Percentiles rank a stretch among this genome's conserved stretches.
phyloP scores from a whole-genome alignment of 2,329 filamentous ascomycete species.

The Colletotrichum eremochloae region DNA sequence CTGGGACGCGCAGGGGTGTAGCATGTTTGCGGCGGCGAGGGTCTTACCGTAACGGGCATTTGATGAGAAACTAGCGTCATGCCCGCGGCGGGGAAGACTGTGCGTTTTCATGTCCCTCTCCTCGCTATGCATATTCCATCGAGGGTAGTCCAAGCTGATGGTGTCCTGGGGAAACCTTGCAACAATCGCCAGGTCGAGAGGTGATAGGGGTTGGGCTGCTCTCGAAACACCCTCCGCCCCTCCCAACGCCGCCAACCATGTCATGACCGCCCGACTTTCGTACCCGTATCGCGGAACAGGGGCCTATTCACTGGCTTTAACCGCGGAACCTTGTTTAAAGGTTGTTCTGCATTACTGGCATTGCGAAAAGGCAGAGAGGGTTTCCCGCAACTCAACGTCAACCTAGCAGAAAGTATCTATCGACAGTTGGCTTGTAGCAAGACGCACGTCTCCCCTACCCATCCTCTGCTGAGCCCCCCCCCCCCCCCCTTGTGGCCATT shows the following conservation, averaged over 20 bases:
- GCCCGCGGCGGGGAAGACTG: conserved; percentile 23
- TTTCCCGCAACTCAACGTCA: conserved; percentile 23
- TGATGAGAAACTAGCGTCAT: conserved; percentile 40
- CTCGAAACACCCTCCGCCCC: conserved; percentile 8
- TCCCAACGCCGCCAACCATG: neutral
- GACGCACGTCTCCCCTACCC: neutral
- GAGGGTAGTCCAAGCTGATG: conserved; percentile 16
- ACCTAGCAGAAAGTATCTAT: neutral
- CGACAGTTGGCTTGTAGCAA: conserved; percentile 8
- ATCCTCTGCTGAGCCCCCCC: neutral
- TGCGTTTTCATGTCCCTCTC: neutral
- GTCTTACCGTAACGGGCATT: conserved; percentile 40
- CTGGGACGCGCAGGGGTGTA: conserved; percentile 28
- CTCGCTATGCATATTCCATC: conserved; percentile 1
- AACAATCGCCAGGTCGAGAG: neutral
- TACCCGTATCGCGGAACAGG: conserved; percentile 29
- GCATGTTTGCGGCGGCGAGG: conserved; percentile 16
- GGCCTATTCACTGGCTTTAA: neutral
- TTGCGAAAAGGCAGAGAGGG: conserved; percentile 17
- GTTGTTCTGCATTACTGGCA: conserved; percentile 7
- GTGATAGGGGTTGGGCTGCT: conserved; percentile 9
- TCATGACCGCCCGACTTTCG: neutral
- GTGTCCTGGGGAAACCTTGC: neutral
- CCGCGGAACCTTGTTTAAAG: conserved; percentile 26
- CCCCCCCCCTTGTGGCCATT: neutral